Conservation (phyloP, 345 rosid species). For the Populus alba region DNA sequence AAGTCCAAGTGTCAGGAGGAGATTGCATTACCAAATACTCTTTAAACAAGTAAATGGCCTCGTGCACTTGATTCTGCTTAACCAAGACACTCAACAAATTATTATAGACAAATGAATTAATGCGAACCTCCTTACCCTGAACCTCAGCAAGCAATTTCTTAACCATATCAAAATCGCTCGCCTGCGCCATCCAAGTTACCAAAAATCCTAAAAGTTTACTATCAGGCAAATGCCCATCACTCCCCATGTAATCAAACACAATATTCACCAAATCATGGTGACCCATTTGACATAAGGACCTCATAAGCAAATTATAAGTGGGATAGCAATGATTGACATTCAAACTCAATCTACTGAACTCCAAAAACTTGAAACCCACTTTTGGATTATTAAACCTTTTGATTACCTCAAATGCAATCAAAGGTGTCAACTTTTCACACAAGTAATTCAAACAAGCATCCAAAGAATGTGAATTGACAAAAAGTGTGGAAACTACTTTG, state of each 20-base stretch:
- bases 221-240: slow-evolving; percentile 61
- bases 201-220: slow-evolving; percentile 44
- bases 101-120: slow-evolving; percentile 41
- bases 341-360: slow-evolving; percentile 60
- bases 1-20: slow-evolving; percentile 59
- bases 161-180: slow-evolving; percentile 43
- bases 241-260: slow-evolving; percentile 62
- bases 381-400: slow-evolving; percentile 51
- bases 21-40: slow-evolving; percentile 41
- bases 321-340: slow-evolving; percentile 43
- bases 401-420: slow-evolving; percentile 59
- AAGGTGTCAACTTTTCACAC: slow-evolving; percentile 52
- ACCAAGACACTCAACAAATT: slow-evolving; percentile 58
- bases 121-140: slow-evolving; percentile 33
- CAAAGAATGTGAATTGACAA: slow-evolving; percentile 40
- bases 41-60: slow-evolving; percentile 54
- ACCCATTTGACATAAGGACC: slow-evolving; percentile 60
- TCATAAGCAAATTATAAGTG: slow-evolving; percentile 58
- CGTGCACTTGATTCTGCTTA: slow-evolving; percentile 43
- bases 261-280: slow-evolving; percentile 46
- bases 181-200: slow-evolving; percentile 44
- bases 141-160: slow-evolving; percentile 51
- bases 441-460: slow-evolving; percentile 52
- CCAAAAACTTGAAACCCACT: slow-evolving; percentile 60
- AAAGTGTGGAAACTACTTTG: slow-evolving; percentile 62